Evolutionary conservation across 2,329 filamentous ascomycete genomes (phyloP).

Genomic region (Colletotrichum tanaceti): DNA sequence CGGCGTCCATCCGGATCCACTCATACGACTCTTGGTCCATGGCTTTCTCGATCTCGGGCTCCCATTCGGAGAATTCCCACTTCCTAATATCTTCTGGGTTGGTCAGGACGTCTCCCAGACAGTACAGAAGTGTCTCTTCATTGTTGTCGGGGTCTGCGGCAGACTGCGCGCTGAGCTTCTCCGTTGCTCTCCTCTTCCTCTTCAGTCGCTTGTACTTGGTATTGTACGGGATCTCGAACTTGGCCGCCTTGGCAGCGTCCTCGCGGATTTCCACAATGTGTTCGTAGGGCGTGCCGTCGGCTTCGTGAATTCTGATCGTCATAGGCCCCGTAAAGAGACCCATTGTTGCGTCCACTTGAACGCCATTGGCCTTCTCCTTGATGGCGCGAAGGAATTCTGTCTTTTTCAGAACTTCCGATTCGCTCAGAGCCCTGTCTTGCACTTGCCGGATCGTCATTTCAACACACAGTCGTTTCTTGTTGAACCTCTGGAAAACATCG

Average conservation of each 20-base stretch:
- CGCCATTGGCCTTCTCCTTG: conserved; percentile 78
- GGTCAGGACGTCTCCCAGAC: conserved; percentile 90
- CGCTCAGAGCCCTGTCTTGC: conserved; percentile 59
- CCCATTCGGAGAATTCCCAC: conserved; percentile 92
- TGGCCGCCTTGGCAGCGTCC: conserved; percentile 76
- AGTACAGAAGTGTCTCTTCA: conserved; percentile 88
- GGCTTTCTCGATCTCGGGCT: conserved; percentile 83
- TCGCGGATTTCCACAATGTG: conserved; percentile 97
- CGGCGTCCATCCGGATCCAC: conserved; percentile 97
- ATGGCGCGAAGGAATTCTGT: conserved; percentile 85
- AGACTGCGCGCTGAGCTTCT: conserved; percentile 68
- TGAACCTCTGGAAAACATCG: conserved; percentile 88
- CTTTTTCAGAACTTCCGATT: conserved; percentile 53
- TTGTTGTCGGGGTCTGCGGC: conserved; percentile 66
- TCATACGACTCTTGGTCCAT: conserved; percentile 98
- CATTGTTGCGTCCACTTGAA: conserved; percentile 77
- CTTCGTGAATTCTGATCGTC: conserved; percentile 98
- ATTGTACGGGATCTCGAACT: conserved; percentile 97
- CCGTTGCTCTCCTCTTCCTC: conserved; percentile 66
- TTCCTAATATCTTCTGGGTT: conserved; percentile 81
- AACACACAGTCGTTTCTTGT: conserved; percentile 96
- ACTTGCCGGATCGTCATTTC: conserved; percentile 89
- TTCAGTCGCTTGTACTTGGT: conserved; percentile 99
- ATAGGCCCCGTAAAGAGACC: conserved; percentile 94
- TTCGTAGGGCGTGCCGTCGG: conserved; percentile 97